Base-by-base conservation (phyloP, 306 rosid species). In the Vachellia pachyceras region DNA sequence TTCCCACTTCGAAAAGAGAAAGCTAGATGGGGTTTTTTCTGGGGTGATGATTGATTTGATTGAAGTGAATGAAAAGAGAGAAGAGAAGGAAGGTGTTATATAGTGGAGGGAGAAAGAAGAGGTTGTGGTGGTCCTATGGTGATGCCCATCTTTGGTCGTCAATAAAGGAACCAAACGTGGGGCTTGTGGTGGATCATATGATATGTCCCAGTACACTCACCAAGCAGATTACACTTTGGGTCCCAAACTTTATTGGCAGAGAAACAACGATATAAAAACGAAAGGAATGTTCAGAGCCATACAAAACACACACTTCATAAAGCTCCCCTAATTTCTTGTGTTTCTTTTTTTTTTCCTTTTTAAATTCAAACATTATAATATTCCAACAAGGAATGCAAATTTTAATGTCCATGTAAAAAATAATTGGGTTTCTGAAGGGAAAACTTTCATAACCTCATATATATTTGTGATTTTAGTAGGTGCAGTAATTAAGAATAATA, bases 121-220 rank as follows among this genome's bases (percentile, higher is more conserved):
- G 44, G 72, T 40, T 82, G 82, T 82, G 82, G 83, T 76, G 84
- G 82, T 76, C 65, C 74, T 79, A 61, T 54, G 78, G 13, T 82
- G 33, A n/a, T 79, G 77, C 39, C 72, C 72, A 12, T 82, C 74
- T 14, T 3, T 86, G 82, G 89, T 82, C 82, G 55, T 82, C 64
- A 86, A 83, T 68, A 77, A 73, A 83, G 82, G 70, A 86, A 86
- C 86, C 85, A 80, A 80, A 86, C 72, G 86, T 86, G 86, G 85
- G 81, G 86, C 69, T 86, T 82, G 86, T 83, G 84, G 86, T 77
- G 86, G 83, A 83, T 83, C 86, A 83, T 72, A 80, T 83, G 85
- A 57, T 10, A 80, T 77, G 89, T 86, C 85, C 75, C 83, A 76
- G 18, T 71, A 69, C 68, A 57, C 49, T 74, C 71, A 75, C 69